Evolutionary conservation across 495 filamentous ascomycete species (phyloP).

Genomic region (Paragyromitra xinjiangensis): DNA sequence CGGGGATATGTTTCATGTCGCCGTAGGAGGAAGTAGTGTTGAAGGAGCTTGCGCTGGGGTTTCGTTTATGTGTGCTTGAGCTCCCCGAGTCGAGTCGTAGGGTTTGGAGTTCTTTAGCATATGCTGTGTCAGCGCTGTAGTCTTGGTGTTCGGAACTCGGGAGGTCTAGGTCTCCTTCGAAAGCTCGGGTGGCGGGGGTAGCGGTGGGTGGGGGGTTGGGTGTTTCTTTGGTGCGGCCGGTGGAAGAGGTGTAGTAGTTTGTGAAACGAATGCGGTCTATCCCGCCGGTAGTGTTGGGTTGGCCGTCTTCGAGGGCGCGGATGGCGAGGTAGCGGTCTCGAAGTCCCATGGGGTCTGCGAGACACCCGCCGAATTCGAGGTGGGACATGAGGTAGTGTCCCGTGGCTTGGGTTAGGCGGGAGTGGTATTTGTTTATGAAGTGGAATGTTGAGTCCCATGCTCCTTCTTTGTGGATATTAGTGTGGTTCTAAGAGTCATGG

Average conservation of each 20-base stretch:
- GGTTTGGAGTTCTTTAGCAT: background rate
- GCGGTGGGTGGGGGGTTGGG: conserved; percentile 53
- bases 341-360: conserved; percentile 78
- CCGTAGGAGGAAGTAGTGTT: conserved; percentile 16
- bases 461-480: background rate
- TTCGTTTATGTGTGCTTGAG: background rate
- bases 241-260: conserved; percentile 90
- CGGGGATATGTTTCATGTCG: conserved; percentile 18
- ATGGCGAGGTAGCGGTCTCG: conserved; percentile 73
- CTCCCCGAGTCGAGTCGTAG: background rate
- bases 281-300: conserved; percentile 59
- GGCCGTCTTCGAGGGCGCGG: conserved; percentile 73
- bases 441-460: conserved; percentile 59
- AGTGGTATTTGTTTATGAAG: conserved; percentile 80
- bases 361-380: conserved; percentile 79
- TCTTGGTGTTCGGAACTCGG: conserved; percentile 5
- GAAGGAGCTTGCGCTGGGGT: conserved; percentile 27
- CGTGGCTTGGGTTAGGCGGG: conserved; percentile 73
- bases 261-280: conserved; percentile 72
- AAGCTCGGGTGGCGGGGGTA: background rate
- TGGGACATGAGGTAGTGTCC: conserved; percentile 79
- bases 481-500: background rate
- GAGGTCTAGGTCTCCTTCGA: conserved; percentile 1
- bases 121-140: background rate
- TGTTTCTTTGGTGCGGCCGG: conserved; percentile 68